Conservation (phyloP, 2,329 filamentous ascomycete species). For the Colletotrichum lindemuthianum region DNA sequence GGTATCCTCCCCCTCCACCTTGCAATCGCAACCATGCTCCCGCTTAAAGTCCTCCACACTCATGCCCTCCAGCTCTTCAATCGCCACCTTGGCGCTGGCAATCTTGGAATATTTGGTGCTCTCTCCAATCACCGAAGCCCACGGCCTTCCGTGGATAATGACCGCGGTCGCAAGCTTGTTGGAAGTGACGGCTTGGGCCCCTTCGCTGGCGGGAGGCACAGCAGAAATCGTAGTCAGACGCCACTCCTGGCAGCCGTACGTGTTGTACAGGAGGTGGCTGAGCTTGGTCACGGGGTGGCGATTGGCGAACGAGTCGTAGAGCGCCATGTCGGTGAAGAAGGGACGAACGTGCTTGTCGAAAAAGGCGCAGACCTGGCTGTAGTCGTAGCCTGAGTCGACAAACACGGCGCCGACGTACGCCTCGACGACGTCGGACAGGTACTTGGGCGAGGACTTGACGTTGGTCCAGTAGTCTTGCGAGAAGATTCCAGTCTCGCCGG, state of each 20-base stretch:
- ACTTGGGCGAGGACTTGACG: constrained; percentile 74
- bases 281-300: constrained; percentile 86
- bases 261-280: constrained; percentile 68
- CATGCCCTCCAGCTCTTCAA: constrained; percentile 58
- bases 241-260: constrained; percentile 72
- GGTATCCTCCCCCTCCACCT: constrained; percentile 32
- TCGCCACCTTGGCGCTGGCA: constrained; percentile 68
- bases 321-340: constrained; percentile 85
- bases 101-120: constrained; percentile 80
- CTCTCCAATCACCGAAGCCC: constrained; percentile 68
- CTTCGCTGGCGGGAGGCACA: constrained; percentile 52
- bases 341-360: constrained; percentile 78
- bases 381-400: constrained; percentile 87
- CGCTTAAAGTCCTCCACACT: constrained; percentile 66
- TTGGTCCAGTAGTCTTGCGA: constrained; percentile 76
- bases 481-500: constrained; percentile 50
- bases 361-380: constrained; percentile 76
- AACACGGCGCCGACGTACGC: constrained; percentile 91
- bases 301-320: constrained; percentile 89
- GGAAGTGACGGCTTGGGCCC: constrained; percentile 46
- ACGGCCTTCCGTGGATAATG: constrained; percentile 76
- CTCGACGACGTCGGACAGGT: constrained; percentile 87
- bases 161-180: constrained; percentile 61
- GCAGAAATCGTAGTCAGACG: constrained; percentile 64
- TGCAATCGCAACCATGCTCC: constrained; percentile 73